These are phyloP conservation scores for Penicillium sp. DNA, from an alignment of 2,329 filamentous ascomycete genomes.

Conservation along the genomic window DNA sequence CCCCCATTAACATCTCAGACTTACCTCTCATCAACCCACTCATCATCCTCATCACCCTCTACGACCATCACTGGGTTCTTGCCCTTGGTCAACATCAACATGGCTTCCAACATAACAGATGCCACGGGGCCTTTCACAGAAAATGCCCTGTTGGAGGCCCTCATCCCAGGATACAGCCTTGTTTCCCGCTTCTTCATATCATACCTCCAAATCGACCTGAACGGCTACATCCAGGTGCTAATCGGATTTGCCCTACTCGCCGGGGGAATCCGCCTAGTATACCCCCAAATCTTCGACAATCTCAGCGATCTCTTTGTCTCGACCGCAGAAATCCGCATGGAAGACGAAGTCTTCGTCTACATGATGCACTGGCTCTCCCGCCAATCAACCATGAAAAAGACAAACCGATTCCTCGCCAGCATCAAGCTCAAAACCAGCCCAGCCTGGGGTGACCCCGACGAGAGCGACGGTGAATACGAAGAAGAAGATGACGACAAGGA, in stretches of 20 bases:
- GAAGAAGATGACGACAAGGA: constrained; percentile 23
- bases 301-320: constrained; percentile 64
- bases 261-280: constrained; percentile 59
- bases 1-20: no score
- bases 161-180: constrained; percentile 68
- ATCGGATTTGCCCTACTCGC: constrained; percentile 54
- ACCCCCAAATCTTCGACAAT: constrained; percentile 53
- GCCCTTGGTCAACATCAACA: not conserved
- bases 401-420: constrained; percentile 67
- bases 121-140: constrained; percentile 7
- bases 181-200: constrained; percentile 57
- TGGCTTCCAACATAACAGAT: not conserved
- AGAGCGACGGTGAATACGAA: constrained; percentile 25
- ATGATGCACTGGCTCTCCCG: constrained; percentile 69
- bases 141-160: constrained; percentile 56
- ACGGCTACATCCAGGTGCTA: constrained; percentile 63
- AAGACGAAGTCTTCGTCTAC: constrained; percentile 74
- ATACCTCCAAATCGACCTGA: constrained; percentile 66
- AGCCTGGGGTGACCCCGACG: constrained; percentile 24
- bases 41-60: no score
- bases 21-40: no score
- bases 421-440: constrained; percentile 54
- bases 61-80: not conserved
- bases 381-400: constrained; percentile 63
- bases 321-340: constrained; percentile 66